phyloP scores from a whole-genome alignment of 2,329 filamentous ascomycete genomes.

The Aspergillus luchuensis region DNA sequence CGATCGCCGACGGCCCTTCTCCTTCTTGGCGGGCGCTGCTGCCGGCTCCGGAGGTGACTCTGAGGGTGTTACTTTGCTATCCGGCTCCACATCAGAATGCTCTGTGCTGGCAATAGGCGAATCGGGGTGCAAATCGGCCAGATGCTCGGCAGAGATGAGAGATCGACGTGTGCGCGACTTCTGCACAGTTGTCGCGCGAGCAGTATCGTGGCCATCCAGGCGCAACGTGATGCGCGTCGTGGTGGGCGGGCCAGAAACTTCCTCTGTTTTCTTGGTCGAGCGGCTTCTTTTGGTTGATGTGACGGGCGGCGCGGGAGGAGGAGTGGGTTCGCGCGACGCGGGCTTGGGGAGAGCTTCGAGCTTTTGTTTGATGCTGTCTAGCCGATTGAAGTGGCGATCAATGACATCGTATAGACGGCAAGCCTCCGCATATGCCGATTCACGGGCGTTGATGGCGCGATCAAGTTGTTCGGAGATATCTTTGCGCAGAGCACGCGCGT shows the following conservation, averaged over 20 bases:
- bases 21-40: slow-evolving; percentile 40
- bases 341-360: slow-evolving; percentile 63
- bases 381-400: slow-evolving; percentile 58
- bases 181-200: slow-evolving; percentile 25
- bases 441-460: slow-evolving; percentile 56
- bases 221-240: slow-evolving; percentile 47
- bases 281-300: slow-evolving; percentile 41
- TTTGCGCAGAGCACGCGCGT: slow-evolving; percentile 54
- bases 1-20: slow-evolving; percentile 41
- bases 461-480: slow-evolving; percentile 60
- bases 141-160: slow-evolving; percentile 37
- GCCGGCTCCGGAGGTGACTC: slow-evolving; percentile 23
- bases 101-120: slow-evolving; percentile 51
- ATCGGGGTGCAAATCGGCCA: slow-evolving; percentile 45
- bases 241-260: slow-evolving; percentile 24
- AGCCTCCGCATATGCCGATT: slow-evolving; percentile 59
- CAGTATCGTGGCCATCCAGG: slow-evolving; percentile 34
- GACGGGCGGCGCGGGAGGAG: slow-evolving; percentile 37
- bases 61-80: slow-evolving; percentile 30
- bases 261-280: slow-evolving; percentile 42
- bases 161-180: slow-evolving; percentile 43
- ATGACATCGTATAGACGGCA: slow-evolving; percentile 59
- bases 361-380: slow-evolving; percentile 63
- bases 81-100: slow-evolving; percentile 45
- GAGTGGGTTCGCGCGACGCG: slow-evolving; percentile 62